A percentile compares a stretch with the other conserved stretches of the same genome.
phyloP scores from a whole-genome alignment of 2,329 filamentous ascomycete species.

The Monilinia aucupariae region DNA sequence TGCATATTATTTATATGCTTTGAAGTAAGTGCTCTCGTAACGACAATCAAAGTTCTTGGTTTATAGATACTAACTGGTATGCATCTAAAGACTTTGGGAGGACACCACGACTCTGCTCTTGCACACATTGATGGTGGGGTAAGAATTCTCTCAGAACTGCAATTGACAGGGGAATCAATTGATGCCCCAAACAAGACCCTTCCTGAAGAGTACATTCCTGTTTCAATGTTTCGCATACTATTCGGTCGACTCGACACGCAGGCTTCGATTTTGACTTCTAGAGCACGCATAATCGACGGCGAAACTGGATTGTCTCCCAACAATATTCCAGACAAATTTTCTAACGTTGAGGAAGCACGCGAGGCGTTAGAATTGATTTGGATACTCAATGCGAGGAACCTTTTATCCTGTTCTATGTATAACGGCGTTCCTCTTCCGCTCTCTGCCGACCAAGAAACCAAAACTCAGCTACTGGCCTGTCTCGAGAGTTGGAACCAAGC shows the following conservation, averaged over 20 bases:
- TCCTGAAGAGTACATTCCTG: conserved; percentile 13
- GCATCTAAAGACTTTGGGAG: conserved; percentile 18
- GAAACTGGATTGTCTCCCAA: not conserved
- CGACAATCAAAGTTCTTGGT: not conserved
- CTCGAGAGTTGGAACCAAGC: conserved; percentile 6
- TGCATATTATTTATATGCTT: conserved; percentile 26
- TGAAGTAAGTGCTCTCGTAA: conserved; percentile 17
- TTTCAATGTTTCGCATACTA: conserved; percentile 18
- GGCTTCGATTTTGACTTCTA: conserved; percentile 12
- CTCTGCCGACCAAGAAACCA: not conserved
- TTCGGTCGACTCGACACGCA: conserved; percentile 21
- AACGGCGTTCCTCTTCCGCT: conserved; percentile 10
- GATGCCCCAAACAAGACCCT: not conserved
- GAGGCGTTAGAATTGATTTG: conserved; percentile 15
- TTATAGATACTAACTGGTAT: not conserved
- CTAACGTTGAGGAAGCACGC: conserved; percentile 3
- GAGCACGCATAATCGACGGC: conserved; percentile 8
- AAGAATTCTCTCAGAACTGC: conserved; percentile 21
- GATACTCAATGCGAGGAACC: not conserved
- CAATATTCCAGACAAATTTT: not conserved
- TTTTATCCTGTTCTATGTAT: conserved; percentile 14
- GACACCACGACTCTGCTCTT: conserved; percentile 20
- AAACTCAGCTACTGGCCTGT: not conserved
- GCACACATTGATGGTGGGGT: conserved; percentile 23
- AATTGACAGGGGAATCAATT: not conserved